Conservation (phyloP, 2,329 filamentous ascomycete genomes). For the Verticillium nonalfalfae region DNA sequence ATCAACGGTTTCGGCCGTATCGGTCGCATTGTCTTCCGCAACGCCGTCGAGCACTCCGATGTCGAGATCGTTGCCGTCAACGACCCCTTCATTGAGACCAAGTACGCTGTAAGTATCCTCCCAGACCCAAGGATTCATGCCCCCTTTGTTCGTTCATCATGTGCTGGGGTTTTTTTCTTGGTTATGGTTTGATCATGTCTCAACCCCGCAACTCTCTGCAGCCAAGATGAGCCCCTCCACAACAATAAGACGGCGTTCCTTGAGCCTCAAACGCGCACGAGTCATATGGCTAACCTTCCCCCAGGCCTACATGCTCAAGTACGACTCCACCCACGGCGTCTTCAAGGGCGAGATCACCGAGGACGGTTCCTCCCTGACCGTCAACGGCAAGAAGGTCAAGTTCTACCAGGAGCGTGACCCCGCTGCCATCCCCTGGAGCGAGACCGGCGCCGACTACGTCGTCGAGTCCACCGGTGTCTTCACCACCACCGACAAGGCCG, state of each 20-base stretch:
- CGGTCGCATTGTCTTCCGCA: constrained; percentile 98
- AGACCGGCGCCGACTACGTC: constrained; percentile 85
- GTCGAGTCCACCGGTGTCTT: constrained; percentile 99
- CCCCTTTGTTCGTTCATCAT: background rate
- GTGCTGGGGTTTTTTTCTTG: background rate
- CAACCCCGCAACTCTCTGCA: constrained; percentile 3
- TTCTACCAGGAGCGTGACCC: constrained; percentile 95
- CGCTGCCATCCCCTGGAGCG: constrained; percentile 79
- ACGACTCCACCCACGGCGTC: constrained; percentile 92
- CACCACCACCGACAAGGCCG: constrained; percentile 96
- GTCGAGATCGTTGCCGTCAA: constrained; percentile 96
- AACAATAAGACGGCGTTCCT: no score
- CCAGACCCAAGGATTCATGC: background rate
- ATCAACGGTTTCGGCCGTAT: constrained; percentile 99
- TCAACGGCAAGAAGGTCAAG: constrained; percentile 92
- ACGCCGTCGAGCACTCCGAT: constrained; percentile 83
- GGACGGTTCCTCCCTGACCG: constrained; percentile 63
- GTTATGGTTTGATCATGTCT: constrained; percentile 3
- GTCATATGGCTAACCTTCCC: constrained; percentile 4
- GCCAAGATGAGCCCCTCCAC: background rate
- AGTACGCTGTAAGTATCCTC: constrained; percentile 79
- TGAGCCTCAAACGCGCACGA: background rate
- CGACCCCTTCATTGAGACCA: constrained; percentile 97
- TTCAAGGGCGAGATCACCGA: constrained; percentile 90
- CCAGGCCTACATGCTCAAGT: constrained; percentile 99